Evolutionary conservation across 2,329 filamentous ascomycete genomes (phyloP), one percentile per base, ranked within the genome.

Genomic region (Claviceps capensis): DNA sequence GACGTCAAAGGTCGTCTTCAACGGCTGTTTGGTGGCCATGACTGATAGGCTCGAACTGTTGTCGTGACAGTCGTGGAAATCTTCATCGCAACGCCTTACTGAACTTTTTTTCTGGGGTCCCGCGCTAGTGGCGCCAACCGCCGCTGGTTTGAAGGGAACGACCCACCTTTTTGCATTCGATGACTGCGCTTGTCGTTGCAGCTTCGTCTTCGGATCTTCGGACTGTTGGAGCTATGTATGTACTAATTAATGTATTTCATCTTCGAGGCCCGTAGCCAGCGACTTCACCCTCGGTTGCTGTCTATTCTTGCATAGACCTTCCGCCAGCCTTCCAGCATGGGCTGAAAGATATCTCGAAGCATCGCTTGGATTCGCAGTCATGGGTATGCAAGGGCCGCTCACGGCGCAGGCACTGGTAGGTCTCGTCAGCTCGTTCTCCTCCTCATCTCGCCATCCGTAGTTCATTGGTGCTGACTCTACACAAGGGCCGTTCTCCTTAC

Each of bases 1-100:
- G 53, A 85, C 80, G 63, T 94, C 87, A 67, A 96, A 98, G 3
- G 91, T 95, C 53, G 89, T 96, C 74, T 89, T 94, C 60, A 79
- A 73, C 17, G 78, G 73, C 54, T 79, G 71, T 66, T 80, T 81
- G 55, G 71, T 77, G 52, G 81, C 77, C 81, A 85, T 67, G 52
- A 48, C 59, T 46, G 40, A 38, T 46, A 44, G 53, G 22, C 8
- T 34, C 45, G 26, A 51, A 40, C n/a, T 48, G 50, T 42, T 26
- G 37, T 44, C 14, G 37, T 36, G 46, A 19, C 22, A 17, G n/a
- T 34, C n/a, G 30, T 48, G 50, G 44, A 47, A 50, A 22, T 34
- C 38, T 44, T 34, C 30, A 11, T 34, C 23, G 47, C 14, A 30
- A 38, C 16, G 45, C 48, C 47, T 48, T 13, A 44, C 26, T 36